These are phyloP conservation scores for Nitzschia sp. DNA, from an alignment of 108 stramenopile genomes.

Conservation along the genomic window DNA sequence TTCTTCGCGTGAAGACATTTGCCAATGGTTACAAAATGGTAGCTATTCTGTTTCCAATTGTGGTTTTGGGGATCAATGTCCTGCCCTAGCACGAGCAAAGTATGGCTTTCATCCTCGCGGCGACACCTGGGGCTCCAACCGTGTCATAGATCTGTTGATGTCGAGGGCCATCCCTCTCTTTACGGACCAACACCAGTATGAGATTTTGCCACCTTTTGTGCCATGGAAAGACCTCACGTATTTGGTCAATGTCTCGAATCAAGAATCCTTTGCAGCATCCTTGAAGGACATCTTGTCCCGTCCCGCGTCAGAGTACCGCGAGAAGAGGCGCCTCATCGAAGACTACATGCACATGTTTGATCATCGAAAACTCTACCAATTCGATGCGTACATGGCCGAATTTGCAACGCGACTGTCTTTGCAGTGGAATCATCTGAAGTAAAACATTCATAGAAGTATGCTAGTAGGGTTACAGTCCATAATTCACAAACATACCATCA, in stretches of 20 bases:
- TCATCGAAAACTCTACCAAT: constrained; percentile 15
- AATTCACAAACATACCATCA: too few relatives aligned
- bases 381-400: constrained; percentile 28
- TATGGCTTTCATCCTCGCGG: constrained; percentile 23
- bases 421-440: neutral
- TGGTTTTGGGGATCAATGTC: constrained; percentile 21
- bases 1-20: constrained; percentile 4
- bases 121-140: constrained; percentile 8
- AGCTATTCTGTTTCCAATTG: constrained; percentile 1
- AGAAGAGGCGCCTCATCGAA: constrained; percentile 1
- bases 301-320: constrained; percentile 5
- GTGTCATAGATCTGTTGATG: constrained; percentile 11
- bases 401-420: constrained; percentile 12
- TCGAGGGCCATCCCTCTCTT: constrained; percentile 18
- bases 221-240: constrained; percentile 18
- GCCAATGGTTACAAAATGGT: constrained; percentile 15
- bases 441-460: neutral
- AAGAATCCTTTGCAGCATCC: neutral
- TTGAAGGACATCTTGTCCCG: constrained; percentile 4
- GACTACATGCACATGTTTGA: constrained; percentile 14
- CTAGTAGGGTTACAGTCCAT: too few relatives aligned
- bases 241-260: constrained; percentile 12
- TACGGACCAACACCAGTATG: constrained; percentile 17
- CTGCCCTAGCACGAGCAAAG: constrained; percentile 8
- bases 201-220: constrained; percentile 14